Base-by-base conservation (phyloP, 2,329 filamentous ascomycete species). In the Myriangium duriaei region DNA sequence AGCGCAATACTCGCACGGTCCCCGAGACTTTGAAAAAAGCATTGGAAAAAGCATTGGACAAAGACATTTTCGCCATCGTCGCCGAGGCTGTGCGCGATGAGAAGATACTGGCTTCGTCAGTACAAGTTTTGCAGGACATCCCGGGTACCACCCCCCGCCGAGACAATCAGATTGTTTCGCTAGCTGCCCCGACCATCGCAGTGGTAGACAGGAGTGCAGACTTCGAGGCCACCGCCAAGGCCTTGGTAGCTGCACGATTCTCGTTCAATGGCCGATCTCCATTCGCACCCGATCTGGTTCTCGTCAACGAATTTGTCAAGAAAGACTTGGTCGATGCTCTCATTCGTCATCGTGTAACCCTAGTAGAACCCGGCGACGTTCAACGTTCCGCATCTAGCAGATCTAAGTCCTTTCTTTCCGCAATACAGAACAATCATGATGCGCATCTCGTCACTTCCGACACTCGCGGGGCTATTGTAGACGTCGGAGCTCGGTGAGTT, bases 261-360 rank as follows among this genome's bases (percentile, higher is more conserved):
- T 56, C 57, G 11, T 71, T 75, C 18, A 60, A 67, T 1, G 74
- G 74, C 2, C 60, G 54, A 2, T 77, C 74, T 1, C 64, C 72
- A 0, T 79, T 78, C 48, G 69, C 72, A 0, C 76, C 76, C 0
- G 74, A 79, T 47, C 18, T 77, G 0, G 68, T 79, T 0, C 54
- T 79, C 0, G 74, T 80, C n/a, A 76, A 79, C 42, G 75, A 79
- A 44, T 79, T 68, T 42, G 60, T 65, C 3, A 70, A 71, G 55
- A 62, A 68, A 39, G 60, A 63, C 0, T 76, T 79, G 45, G 51
- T 73, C 0, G 61, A 68, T 32, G 65, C 67, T 0, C 61, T 67
- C 4, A n/a, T n/a, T n/a, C n/a, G n/a, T n/a, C n/a, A n/a, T n/a
- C n/a, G n/a, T n/a, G n/a, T n/a, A n/a, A n/a, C n/a, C n/a, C n/a